Evolutionary conservation across 2,329 filamentous ascomycete genomes (phyloP).

Genomic region (Curvularia verruculosa): DNA sequence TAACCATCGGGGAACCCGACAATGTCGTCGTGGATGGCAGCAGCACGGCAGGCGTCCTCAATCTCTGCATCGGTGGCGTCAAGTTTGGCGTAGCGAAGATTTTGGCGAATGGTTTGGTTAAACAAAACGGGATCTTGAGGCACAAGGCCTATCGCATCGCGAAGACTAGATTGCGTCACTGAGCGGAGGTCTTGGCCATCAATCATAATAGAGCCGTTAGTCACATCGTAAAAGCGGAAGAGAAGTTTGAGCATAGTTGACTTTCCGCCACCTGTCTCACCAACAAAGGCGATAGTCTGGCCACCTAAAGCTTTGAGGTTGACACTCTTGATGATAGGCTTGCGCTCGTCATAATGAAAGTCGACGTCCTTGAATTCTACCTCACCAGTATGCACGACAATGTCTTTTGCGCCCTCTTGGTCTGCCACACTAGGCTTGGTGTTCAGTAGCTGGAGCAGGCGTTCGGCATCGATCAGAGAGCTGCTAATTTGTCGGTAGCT

Average conservation of each 20-base stretch:
- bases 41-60: conserved; percentile 64
- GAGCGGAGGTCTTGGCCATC: conserved; percentile 66
- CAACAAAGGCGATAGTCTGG: conserved; percentile 65
- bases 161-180: conserved; percentile 63
- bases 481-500: conserved; percentile 57
- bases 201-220: conserved; percentile 60
- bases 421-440: conserved; percentile 64
- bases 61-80: conserved; percentile 67
- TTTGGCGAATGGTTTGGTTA: conserved; percentile 68
- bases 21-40: conserved; percentile 70
- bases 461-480: conserved; percentile 69
- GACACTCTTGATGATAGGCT: conserved; percentile 58
- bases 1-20: conserved; percentile 58
- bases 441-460: conserved; percentile 63
- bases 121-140: conserved; percentile 70
- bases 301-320: conserved; percentile 59
- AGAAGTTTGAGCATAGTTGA: conserved; percentile 67
- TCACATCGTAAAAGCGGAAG: conserved; percentile 66
- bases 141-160: conserved; percentile 66
- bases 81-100: conserved; percentile 67
- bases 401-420: conserved; percentile 37
- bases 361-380: conserved; percentile 62
- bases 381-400: conserved; percentile 56
- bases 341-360: conserved; percentile 63
- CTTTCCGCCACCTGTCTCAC: conserved; percentile 68